These are phyloP conservation scores for Apiospora sp. DNA, from an alignment of 2,329 filamentous ascomycete genomes.

Conservation along the genomic window DNA sequence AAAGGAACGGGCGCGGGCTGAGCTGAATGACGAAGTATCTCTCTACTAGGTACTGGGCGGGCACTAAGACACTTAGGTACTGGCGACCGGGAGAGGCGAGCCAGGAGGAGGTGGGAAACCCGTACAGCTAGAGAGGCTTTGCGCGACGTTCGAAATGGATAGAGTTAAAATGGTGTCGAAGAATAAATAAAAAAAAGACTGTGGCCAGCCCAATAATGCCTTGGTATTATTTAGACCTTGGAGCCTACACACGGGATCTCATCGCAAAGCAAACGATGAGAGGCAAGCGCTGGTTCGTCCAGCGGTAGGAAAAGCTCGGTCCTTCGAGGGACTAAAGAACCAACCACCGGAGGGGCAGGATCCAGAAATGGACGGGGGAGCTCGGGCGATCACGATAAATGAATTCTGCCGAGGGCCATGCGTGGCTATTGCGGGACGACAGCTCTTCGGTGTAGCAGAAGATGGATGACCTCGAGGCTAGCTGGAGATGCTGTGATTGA, in stretches of 20 bases:
- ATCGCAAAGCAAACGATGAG: constrained; percentile 19
- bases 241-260: constrained; percentile 20
- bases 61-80: constrained; percentile 12
- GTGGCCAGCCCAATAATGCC: constrained; percentile 22
- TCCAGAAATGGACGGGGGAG: constrained; percentile 20
- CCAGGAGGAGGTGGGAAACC: constrained; percentile 10
- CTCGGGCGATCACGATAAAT: constrained; percentile 23
- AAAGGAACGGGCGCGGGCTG: constrained; percentile 21
- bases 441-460: neutral
- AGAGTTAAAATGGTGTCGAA: constrained; percentile 19
- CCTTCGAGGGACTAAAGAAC: constrained; percentile 22
- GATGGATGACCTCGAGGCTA: neutral
- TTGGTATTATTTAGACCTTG: constrained; percentile 24
- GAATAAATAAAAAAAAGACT: neutral
- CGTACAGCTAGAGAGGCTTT: constrained; percentile 5
- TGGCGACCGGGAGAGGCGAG: constrained; percentile 11
- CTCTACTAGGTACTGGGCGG: constrained; percentile 17
- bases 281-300: constrained; percentile 20
- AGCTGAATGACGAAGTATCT: constrained; percentile 23
- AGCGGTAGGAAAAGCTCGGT: constrained; percentile 20
- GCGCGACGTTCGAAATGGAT: constrained; percentile 20
- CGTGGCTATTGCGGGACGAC: constrained; percentile 4
- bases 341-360: constrained; percentile 25
- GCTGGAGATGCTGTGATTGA: neutral
- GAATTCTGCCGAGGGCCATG: constrained; percentile 20